Evolutionary conservation across 1,139 yeast species (phyloP).

Genomic region (Saccharomyces hybrid): DNA sequence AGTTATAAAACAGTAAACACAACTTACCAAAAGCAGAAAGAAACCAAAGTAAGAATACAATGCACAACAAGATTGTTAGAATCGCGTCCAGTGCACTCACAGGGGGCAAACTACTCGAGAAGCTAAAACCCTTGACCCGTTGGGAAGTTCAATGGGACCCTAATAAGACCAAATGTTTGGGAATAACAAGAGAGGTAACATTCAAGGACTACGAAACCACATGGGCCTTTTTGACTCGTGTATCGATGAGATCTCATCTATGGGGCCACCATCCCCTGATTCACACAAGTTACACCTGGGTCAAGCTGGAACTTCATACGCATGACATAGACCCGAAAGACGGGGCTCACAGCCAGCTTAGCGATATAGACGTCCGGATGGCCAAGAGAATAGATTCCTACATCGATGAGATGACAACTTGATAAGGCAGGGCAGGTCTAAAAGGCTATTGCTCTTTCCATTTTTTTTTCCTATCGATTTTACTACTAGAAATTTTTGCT

Average conservation of each 20-base stretch:
- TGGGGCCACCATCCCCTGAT: slow-evolving; percentile 72
- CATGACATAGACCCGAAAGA: slow-evolving; percentile 41
- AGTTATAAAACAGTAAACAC: neutral
- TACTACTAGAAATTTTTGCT: neutral
- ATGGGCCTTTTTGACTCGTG: slow-evolving; percentile 57
- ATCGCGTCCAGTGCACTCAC: slow-evolving; percentile 17
- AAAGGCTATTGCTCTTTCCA: neutral
- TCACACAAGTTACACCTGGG: slow-evolving; percentile 54
- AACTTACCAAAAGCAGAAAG: neutral
- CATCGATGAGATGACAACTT: neutral
- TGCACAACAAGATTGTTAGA: slow-evolving; percentile 31
- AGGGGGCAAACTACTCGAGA: slow-evolving; percentile 8
- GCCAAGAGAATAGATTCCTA: slow-evolving; percentile 44
- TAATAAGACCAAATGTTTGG: neutral
- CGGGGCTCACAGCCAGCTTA: slow-evolving; percentile 36
- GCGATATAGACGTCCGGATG: slow-evolving; percentile 51
- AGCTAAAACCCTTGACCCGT: slow-evolving; percentile 3
- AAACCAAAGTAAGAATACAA: slow-evolving; percentile 6
- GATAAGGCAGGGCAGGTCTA: neutral
- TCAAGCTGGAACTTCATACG: slow-evolving; percentile 52
- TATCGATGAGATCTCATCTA: slow-evolving; percentile 53
- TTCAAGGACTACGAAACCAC: slow-evolving; percentile 51
- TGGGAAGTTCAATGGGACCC: neutral
- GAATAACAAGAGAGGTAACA: slow-evolving; percentile 33
- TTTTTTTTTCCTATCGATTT: neutral